Conservation (phyloP, 805 yeast genomes). For the Scheffersomyces amazonensis region DNA sequence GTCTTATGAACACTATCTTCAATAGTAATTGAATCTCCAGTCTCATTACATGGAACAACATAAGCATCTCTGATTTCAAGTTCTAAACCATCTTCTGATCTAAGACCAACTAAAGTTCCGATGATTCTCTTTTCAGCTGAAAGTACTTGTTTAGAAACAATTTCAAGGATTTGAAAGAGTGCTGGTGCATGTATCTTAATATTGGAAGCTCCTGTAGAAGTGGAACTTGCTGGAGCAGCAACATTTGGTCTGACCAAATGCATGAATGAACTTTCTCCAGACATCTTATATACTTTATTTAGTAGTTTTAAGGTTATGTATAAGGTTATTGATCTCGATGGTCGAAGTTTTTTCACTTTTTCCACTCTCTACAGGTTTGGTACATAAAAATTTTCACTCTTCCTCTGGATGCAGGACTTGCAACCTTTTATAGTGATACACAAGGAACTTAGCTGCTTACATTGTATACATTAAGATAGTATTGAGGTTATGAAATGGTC, state of each 20-base stretch:
- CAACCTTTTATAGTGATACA: neutral
- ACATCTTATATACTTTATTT: conserved; percentile 12
- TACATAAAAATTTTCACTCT: neutral
- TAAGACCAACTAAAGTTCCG: conserved; percentile 77
- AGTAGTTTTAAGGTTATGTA: no score
- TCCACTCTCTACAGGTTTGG: no score
- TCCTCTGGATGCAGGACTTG: neutral
- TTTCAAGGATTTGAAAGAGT: conserved; percentile 72
- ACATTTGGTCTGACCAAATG: conserved; percentile 51
- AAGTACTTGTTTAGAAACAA: conserved; percentile 51
- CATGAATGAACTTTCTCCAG: conserved; percentile 29
- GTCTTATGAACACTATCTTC: conserved; percentile 74
- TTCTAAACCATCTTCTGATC: conserved; percentile 80
- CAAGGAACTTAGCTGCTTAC: no score
- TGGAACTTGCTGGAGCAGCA: conserved; percentile 42
- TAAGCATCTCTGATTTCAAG: conserved; percentile 73
- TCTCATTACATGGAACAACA: conserved; percentile 77
- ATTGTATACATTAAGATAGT: no score
- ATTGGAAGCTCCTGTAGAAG: conserved; percentile 47
- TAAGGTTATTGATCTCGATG: neutral
- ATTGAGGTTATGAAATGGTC: no score
- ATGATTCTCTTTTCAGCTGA: conserved; percentile 54
- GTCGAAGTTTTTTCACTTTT: neutral
- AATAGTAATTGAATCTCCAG: conserved; percentile 68
- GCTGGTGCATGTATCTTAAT: conserved; percentile 68